Evolutionary conservation across 768 basidiomycete genomes (phyloP).

Genomic region (Russula abietina): DNA sequence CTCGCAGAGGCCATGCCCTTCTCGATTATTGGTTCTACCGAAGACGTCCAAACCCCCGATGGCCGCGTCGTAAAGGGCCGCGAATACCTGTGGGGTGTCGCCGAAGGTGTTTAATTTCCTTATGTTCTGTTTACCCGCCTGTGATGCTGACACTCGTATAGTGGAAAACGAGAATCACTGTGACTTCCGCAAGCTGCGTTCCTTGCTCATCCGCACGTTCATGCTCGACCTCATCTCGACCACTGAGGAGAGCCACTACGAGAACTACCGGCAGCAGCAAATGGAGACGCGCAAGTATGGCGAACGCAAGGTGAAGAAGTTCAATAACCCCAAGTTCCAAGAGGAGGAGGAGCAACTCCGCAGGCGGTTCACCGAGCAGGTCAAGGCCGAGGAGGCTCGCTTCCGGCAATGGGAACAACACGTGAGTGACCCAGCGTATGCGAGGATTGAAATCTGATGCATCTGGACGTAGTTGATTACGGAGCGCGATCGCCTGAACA

Average conservation of each 20-base stretch:
- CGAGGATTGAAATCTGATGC: constrained; percentile 21
- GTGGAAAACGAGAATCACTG: constrained; percentile 99
- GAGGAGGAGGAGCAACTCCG: constrained; percentile 96
- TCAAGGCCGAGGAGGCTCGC: constrained; percentile 95
- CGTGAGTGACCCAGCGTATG: constrained; percentile 43
- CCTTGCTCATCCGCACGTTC: constrained; percentile 91
- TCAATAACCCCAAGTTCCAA: constrained; percentile 99
- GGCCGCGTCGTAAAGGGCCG: constrained; percentile 94
- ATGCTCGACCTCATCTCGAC: constrained; percentile 98
- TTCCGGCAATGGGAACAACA: constrained; percentile 99
- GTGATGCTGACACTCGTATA: constrained; percentile 29
- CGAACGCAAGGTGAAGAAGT: constrained; percentile 96
- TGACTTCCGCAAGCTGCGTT: constrained; percentile 97
- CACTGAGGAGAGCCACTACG: constrained; percentile 94
- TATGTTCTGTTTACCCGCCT: not conserved
- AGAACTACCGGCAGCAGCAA: constrained; percentile 95
- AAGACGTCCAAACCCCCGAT: constrained; percentile 87
- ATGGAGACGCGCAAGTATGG: constrained; percentile 99
- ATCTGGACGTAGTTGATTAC: constrained; percentile 74
- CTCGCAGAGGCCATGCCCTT: constrained; percentile 93
- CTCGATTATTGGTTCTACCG: constrained; percentile 95
- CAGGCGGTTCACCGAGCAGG: constrained; percentile 98
- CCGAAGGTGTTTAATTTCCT: constrained; percentile 64
- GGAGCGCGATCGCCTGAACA: constrained; percentile 97
- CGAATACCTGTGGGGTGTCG: constrained; percentile 99